A percentile compares a stretch with the other conserved stretches of the same genome.
Conservation (phyloP, 2,329 filamentous ascomycete species). For the Elsinoe arachidis region DNA sequence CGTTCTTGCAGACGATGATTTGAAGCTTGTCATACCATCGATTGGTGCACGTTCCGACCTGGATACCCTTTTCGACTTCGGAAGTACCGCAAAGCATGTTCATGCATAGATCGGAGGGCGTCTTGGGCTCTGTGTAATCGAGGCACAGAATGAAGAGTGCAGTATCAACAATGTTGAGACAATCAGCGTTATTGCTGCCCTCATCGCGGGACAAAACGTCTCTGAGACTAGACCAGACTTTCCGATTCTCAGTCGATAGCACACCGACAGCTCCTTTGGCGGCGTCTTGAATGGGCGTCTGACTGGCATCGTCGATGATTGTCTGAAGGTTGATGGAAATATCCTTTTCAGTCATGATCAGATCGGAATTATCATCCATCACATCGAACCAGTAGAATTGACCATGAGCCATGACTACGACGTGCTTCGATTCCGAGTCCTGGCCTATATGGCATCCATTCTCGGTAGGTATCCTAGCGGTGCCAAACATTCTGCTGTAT, state of each 20-base stretch:
- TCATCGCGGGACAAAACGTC: slow-evolving; percentile 80
- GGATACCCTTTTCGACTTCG: slow-evolving; percentile 82
- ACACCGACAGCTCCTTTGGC: slow-evolving; percentile 93
- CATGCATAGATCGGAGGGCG: slow-evolving; percentile 76
- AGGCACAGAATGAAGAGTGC: slow-evolving; percentile 87
- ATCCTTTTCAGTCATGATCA: slow-evolving; percentile 96
- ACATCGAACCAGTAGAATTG: slow-evolving; percentile 99
- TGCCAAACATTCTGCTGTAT: slow-evolving; percentile 90
- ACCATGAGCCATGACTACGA: slow-evolving; percentile 86
- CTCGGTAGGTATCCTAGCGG: slow-evolving; percentile 85
- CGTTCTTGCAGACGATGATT: slow-evolving; percentile 98
- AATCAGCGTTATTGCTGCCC: slow-evolving; percentile 90
- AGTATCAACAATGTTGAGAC: slow-evolving; percentile 88
- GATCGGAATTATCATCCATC: slow-evolving; percentile 82
- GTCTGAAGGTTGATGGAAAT: slow-evolving; percentile 84
- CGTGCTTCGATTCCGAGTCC: slow-evolving; percentile 83
- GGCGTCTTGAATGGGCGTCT: slow-evolving; percentile 84
- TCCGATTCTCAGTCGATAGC: slow-evolving; percentile 90
- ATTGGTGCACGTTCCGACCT: slow-evolving; percentile 96
- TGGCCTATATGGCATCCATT: slow-evolving; percentile 94
- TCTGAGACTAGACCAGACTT: slow-evolving; percentile 85
- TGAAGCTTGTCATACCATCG: slow-evolving; percentile 99
- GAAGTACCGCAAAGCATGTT: slow-evolving; percentile 98
- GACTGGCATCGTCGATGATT: slow-evolving; percentile 80
- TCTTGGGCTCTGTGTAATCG: slow-evolving; percentile 80